Evolutionary conservation across 768 basidiomycete species (phyloP).

Genomic region (Imleria badia): DNA sequence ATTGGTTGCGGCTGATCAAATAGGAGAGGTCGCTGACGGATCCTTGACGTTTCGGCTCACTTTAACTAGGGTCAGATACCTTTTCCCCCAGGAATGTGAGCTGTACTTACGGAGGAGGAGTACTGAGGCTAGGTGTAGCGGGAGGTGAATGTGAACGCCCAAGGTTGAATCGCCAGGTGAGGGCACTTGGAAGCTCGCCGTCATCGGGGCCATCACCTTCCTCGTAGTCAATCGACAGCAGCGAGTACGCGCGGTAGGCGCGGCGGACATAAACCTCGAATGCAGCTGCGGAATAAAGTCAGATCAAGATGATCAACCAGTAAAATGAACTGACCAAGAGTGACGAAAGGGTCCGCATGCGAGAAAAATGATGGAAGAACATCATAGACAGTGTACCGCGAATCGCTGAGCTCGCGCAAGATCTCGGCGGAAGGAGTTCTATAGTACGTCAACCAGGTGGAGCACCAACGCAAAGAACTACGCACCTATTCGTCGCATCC

Average conservation of each 20-base stretch:
- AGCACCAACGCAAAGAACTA: background rate
- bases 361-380: constrained; percentile 96
- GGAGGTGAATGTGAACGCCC: constrained; percentile 86
- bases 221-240: constrained; percentile 92
- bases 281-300: constrained; percentile 57
- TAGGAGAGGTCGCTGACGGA: constrained; percentile 97
- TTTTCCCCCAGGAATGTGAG: background rate
- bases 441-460: constrained; percentile 4
- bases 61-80: constrained; percentile 23
- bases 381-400: constrained; percentile 94
- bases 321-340: constrained; percentile 58
- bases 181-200: constrained; percentile 73
- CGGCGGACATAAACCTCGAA: constrained; percentile 96
- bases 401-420: constrained; percentile 91
- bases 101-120: constrained; percentile 29
- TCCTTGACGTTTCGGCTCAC: constrained; percentile 73
- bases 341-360: constrained; percentile 79
- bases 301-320: background rate
- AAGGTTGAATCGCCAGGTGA: constrained; percentile 96
- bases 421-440: constrained; percentile 86
- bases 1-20: constrained; percentile 81
- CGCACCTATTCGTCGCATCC: constrained; percentile 58
- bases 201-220: constrained; percentile 86
- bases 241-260: constrained; percentile 90
- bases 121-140: constrained; percentile 67